Conservation (phyloP, 495 filamentous ascomycete species). For the Neurospora discreta region DNA sequence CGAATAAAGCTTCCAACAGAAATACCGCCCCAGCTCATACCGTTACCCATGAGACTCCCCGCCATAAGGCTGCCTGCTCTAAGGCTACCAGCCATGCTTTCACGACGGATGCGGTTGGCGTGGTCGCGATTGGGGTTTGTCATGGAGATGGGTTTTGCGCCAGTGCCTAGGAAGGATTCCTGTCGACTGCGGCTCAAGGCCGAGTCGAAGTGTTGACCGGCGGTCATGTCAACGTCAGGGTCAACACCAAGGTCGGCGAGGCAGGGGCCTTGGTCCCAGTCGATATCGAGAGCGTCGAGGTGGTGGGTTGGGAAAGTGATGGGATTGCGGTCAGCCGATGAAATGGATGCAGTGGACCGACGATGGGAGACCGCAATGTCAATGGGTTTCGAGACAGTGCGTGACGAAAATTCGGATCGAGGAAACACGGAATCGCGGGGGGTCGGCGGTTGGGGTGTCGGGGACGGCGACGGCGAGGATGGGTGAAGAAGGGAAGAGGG, state of each 20-base stretch:
- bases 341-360: slow-evolving; percentile 15
- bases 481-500: slow-evolving; percentile 25
- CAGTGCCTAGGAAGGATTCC: slow-evolving; percentile 70
- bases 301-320: slow-evolving; percentile 11
- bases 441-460: slow-evolving; percentile 31
- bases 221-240: slow-evolving; percentile 50
- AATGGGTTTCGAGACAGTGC: slow-evolving; percentile 22
- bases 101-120: slow-evolving; percentile 53
- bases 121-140: slow-evolving; percentile 63
- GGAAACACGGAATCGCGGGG: slow-evolving; percentile 23
- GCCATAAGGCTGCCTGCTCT: not conserved
- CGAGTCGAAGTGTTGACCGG: slow-evolving; percentile 46
- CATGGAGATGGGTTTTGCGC: slow-evolving; percentile 79
- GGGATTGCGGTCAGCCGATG: slow-evolving; percentile 13
- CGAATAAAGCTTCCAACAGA: slow-evolving; percentile 95
- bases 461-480: slow-evolving; percentile 22
- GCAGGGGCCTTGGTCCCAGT: slow-evolving; percentile 6
- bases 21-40: slow-evolving; percentile 96
- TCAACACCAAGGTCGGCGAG: slow-evolving; percentile 11
- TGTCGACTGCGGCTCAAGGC: slow-evolving; percentile 44
- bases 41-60: slow-evolving; percentile 48
- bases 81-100: slow-evolving; percentile 70
- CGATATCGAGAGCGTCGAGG: slow-evolving; percentile 27
- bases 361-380: slow-evolving; percentile 15
- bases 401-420: slow-evolving; percentile 22